Conservation (phyloP, 805 yeast genomes). For the Pichia paraexigua region DNA sequence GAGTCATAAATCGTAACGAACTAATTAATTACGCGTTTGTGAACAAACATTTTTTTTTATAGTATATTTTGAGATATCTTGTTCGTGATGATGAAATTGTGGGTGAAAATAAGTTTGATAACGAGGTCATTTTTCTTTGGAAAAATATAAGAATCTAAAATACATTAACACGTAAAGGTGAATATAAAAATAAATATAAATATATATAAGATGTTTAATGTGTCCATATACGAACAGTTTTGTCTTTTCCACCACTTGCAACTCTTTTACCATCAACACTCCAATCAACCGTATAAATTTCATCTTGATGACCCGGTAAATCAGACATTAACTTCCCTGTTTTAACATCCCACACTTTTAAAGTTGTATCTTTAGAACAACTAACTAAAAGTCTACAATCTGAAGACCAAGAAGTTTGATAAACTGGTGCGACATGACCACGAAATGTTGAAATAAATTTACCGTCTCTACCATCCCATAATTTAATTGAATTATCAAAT, state of each 20-base stretch:
- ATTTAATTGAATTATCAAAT: slow-evolving; percentile 88
- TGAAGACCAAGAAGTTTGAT: slow-evolving; percentile 96
- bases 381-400: slow-evolving; percentile 87
- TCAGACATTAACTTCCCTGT: slow-evolving; percentile 80
- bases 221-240: slow-evolving; percentile 91
- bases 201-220: slow-evolving; percentile 31
- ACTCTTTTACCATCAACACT: slow-evolving; percentile 89
- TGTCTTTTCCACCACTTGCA: slow-evolving; percentile 97
- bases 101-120: background rate
- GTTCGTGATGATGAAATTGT: background rate
- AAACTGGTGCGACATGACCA: slow-evolving; percentile 97
- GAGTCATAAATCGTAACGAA: too few relatives aligned
- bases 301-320: slow-evolving; percentile 93
- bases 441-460: slow-evolving; percentile 82
- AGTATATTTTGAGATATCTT: background rate
- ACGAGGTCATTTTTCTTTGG: background rate
- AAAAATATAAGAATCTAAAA: too few relatives aligned
- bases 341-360: slow-evolving; percentile 92
- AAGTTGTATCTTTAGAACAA: slow-evolving; percentile 91
- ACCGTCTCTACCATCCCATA: slow-evolving; percentile 95
- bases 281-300: slow-evolving; percentile 97
- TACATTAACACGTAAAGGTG: background rate
- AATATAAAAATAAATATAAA: too few relatives aligned
- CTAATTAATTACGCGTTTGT: background rate
- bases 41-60: too few relatives aligned